Evolutionary conservation across 2,329 filamentous ascomycete genomes (phyloP), one percentile per base, ranked within the genome.

Genomic region (Clathrospora elynae): DNA sequence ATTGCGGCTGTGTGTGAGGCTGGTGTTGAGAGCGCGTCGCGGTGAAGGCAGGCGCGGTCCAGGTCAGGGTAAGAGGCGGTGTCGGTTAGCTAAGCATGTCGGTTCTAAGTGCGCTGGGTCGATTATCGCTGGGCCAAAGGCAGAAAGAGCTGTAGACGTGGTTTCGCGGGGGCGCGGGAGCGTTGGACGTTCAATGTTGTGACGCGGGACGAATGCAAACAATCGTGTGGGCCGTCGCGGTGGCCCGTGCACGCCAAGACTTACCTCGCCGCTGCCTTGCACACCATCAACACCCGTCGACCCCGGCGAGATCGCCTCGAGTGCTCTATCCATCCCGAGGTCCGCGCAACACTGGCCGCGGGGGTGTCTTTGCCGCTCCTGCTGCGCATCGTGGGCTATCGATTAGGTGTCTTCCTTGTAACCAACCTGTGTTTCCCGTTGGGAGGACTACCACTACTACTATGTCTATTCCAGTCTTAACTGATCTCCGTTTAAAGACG

Each of bases 1-100:
- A 68, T 69, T 30, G 44, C 43, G 57, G 42, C 35, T 29, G 45
- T 39, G 37, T 40, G 30, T n/a, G 28, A 22, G 35, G 47, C 28
- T 31, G 22, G 19, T 37, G 40, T 33, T 44, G 46, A 51, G 53
- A 30, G 59, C 61, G 57, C 62, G 62, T 61, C 52, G 57, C 49
- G 45, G 35, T 43, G 33, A 35, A 37, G 46, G 49, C 40, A 57
- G 46, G 43, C 41, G 47, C 46, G 50, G 36, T 48, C 26, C 22
- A 36, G 36, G 17, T 39, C 24, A 44, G 34, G 37, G 34, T 41
- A 24, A 29, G 25, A 35, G 31, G 46, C 16, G 20, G 14, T 22
- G 16, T 18, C 13, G 31, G 13, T 43, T 57, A 62, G 40, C 57
- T 54, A 22, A 19, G 40, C 58, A 62, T 62, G 35, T 49, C 57